These are phyloP conservation scores for Mycosphaerelloides madeirae DNA, from an alignment of 2,329 filamentous ascomycete genomes.

Conservation along the genomic window DNA sequence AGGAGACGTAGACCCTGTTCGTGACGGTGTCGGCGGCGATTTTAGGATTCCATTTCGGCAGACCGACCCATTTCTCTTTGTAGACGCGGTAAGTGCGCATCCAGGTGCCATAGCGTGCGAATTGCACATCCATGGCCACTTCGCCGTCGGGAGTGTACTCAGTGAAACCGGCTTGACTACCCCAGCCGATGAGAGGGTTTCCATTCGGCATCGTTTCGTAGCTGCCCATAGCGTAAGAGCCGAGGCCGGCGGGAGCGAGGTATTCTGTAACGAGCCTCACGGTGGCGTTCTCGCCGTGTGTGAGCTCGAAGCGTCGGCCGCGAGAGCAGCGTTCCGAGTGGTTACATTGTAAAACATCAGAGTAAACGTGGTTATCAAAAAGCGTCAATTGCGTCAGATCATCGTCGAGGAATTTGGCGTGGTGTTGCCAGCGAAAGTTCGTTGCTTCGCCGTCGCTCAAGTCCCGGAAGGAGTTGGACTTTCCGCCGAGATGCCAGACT, in stretches of 20 bases:
- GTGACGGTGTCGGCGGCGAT: not conserved
- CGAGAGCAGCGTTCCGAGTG: not conserved
- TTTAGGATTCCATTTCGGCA: constrained; percentile 1
- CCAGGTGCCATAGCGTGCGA: not conserved
- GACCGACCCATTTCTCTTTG: constrained; percentile 1
- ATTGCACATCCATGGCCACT: not conserved
- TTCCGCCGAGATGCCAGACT: constrained; percentile 43
- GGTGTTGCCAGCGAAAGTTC: constrained; percentile 21
- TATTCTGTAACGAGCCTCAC: not conserved
- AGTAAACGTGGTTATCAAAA: constrained; percentile 6
- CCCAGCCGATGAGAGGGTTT: not conserved
- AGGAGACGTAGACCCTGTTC: constrained; percentile 44
- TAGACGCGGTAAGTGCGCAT: constrained; percentile 1
- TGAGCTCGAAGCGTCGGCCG: not conserved
- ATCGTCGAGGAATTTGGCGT: constrained; percentile 14
- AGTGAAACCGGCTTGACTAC: not conserved
- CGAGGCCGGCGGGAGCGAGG: not conserved
- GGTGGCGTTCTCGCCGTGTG: not conserved
- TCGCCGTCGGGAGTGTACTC: not conserved
- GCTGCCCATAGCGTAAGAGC: constrained; percentile 1
- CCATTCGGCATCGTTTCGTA: constrained; percentile 1
- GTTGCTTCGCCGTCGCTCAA: constrained; percentile 19
- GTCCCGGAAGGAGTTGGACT: constrained; percentile 20
- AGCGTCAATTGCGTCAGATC: constrained; percentile 9
- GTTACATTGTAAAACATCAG: not conserved